Conservation (phyloP, 2,329 filamentous ascomycete genomes). For the Colletotrichum sp. region DNA sequence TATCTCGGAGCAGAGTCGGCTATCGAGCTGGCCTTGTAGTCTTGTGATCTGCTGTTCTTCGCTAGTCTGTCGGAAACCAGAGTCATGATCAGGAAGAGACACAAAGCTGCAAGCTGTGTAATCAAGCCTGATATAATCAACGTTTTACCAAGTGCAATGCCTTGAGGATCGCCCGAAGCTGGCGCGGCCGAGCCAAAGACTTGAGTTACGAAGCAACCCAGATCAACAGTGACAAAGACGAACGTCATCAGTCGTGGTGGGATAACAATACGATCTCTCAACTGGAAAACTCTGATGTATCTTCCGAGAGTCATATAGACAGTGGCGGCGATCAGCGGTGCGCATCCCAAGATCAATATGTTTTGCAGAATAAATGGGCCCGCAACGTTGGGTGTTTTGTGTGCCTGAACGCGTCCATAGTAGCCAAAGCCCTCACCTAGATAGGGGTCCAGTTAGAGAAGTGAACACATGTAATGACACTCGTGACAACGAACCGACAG, state of each 20-base stretch:
- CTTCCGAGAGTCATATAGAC: not conserved
- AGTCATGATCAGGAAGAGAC: not conserved
- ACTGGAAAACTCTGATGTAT: not conserved
- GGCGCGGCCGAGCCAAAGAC: not conserved
- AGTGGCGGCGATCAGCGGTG: not conserved
- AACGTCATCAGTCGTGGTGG: not conserved
- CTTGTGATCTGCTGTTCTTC: not conserved
- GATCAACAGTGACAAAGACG: not conserved
- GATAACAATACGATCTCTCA: not conserved
- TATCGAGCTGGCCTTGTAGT: not conserved
- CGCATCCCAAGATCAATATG: not conserved
- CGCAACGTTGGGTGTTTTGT: not conserved
- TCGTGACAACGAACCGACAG: not conserved
- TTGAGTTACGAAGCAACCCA: not conserved
- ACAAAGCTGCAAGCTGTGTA: not conserved
- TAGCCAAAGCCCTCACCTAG: not conserved
- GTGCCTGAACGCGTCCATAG: not conserved
- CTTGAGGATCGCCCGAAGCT: not conserved
- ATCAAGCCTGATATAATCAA: not conserved
- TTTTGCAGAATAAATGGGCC: not conserved
- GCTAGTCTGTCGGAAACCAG: not conserved
- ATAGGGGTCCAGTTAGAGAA: not conserved
- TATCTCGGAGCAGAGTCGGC: not conserved
- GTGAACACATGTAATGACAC: not conserved
- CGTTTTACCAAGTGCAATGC: not conserved